Conservation (phyloP, 2,329 filamentous ascomycete species). For the Macrophomina pseudophaseolina region DNA sequence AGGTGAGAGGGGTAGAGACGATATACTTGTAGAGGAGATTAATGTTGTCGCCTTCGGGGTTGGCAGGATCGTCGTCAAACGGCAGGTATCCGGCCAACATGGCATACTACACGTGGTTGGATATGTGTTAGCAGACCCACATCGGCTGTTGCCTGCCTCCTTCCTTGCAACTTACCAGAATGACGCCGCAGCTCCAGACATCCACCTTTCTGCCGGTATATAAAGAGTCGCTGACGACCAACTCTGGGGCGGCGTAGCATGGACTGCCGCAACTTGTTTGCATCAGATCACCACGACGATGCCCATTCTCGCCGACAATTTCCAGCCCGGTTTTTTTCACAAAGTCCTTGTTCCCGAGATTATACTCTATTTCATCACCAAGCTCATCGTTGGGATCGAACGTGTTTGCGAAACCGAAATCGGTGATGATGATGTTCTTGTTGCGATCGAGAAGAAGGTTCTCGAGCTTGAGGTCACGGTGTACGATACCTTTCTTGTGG, state of each 20-base stretch:
- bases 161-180: conserved; percentile 71
- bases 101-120: conserved; percentile 71
- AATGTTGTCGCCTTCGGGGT: conserved; percentile 98
- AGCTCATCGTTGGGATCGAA: conserved; percentile 90
- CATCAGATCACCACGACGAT: conserved; percentile 92
- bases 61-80: conserved; percentile 97
- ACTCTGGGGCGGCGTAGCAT: conserved; percentile 94
- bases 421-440: conserved; percentile 98
- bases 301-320: conserved; percentile 73
- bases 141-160: not conserved
- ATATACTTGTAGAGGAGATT: conserved; percentile 99
- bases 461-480: conserved; percentile 94
- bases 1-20: conserved; percentile 93
- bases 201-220: conserved; percentile 98
- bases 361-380: conserved; percentile 86
- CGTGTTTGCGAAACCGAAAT: conserved; percentile 98
- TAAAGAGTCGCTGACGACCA: conserved; percentile 95
- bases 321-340: conserved; percentile 88
- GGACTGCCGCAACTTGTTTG: conserved; percentile 98
- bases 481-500: conserved; percentile 98
- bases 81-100: conserved; percentile 98
- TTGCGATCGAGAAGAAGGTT: conserved; percentile 95
- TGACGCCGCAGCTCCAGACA: conserved; percentile 99
- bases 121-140: conserved; percentile 3
- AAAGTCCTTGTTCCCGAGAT: conserved; percentile 83